Conservation (phyloP, 306 rosid genomes). For the Fagus sylvatica region DNA sequence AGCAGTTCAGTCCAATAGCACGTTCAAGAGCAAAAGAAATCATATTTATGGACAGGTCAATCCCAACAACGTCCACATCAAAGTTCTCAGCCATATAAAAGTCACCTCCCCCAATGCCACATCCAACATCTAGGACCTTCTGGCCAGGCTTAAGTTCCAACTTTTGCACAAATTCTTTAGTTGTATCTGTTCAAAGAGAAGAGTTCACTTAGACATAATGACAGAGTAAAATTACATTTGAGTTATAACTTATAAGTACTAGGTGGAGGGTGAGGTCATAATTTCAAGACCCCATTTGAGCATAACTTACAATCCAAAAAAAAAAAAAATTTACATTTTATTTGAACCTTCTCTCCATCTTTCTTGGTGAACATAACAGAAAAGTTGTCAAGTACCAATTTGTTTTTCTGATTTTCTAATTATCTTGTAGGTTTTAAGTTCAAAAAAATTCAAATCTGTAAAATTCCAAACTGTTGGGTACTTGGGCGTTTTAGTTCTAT, state of each 20-base stretch:
- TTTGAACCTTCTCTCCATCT: not conserved
- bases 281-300: too few species aligned
- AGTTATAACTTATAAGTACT: not conserved
- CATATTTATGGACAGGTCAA: slow-evolving; percentile 93
- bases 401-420: not conserved
- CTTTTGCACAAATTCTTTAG: slow-evolving; percentile 75
- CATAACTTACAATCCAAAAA: too few species aligned
- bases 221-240: not conserved
- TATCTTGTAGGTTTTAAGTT: not conserved
- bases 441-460: not conserved
- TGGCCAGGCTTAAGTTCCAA: slow-evolving; percentile 79
- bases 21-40: slow-evolving; percentile 86
- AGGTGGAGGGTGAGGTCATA: too few species aligned
- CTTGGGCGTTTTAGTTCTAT: too few species aligned
- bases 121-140: slow-evolving; percentile 91
- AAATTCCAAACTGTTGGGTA: not conserved
- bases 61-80: slow-evolving; percentile 82
- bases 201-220: slow-evolving; percentile 4
- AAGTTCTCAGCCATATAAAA: slow-evolving; percentile 86
- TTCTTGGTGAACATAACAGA: not conserved
- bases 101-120: slow-evolving; percentile 97
- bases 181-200: slow-evolving; percentile 66
- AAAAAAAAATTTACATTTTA: not conserved
- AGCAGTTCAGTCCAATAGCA: slow-evolving; percentile 71
- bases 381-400: not conserved